Conservation (phyloP, 2,329 filamentous ascomycete species). For the Orbilia quercus region DNA sequence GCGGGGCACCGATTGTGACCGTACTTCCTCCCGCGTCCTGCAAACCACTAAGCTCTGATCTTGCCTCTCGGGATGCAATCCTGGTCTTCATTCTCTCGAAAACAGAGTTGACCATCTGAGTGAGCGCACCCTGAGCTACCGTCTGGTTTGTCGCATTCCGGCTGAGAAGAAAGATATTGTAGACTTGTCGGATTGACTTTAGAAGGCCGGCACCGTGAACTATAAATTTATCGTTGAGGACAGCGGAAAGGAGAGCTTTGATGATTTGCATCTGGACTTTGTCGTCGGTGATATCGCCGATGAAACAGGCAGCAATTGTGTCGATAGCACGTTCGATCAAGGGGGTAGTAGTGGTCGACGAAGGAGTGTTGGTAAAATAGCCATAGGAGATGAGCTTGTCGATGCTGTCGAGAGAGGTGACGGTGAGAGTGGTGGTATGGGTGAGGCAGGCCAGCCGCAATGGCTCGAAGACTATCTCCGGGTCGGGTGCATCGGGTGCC, state of each 20-base stretch:
- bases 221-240: slow-evolving; percentile 98
- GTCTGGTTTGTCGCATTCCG: slow-evolving; percentile 95
- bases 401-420: slow-evolving; percentile 93
- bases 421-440: slow-evolving; percentile 84
- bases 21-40: slow-evolving; percentile 56
- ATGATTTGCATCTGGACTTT: slow-evolving; percentile 98
- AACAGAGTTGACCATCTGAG: slow-evolving; percentile 98
- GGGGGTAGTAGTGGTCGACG: slow-evolving; percentile 67
- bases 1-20: slow-evolving; percentile 56
- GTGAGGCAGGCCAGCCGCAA: slow-evolving; percentile 89
- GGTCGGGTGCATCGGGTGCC: slow-evolving; percentile 79
- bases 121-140: slow-evolving; percentile 94
- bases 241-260: slow-evolving; percentile 93
- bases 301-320: slow-evolving; percentile 99
- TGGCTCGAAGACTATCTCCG: slow-evolving; percentile 90
- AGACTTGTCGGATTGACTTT: slow-evolving; percentile 96
- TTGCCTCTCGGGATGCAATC: slow-evolving; percentile 85
- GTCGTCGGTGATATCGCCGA: slow-evolving; percentile 89
- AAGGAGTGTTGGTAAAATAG: slow-evolving; percentile 77
- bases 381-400: slow-evolving; percentile 99
- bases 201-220: slow-evolving; percentile 95
- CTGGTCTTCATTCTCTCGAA: slow-evolving; percentile 93
- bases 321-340: slow-evolving; percentile 98
- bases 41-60: slow-evolving; percentile 65
- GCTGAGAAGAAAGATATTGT: slow-evolving; percentile 97